These are phyloP conservation scores for Fagopyrum homotropicum DNA, from an alignment of 148 eudicot genomes.

Conservation along the genomic window DNA sequence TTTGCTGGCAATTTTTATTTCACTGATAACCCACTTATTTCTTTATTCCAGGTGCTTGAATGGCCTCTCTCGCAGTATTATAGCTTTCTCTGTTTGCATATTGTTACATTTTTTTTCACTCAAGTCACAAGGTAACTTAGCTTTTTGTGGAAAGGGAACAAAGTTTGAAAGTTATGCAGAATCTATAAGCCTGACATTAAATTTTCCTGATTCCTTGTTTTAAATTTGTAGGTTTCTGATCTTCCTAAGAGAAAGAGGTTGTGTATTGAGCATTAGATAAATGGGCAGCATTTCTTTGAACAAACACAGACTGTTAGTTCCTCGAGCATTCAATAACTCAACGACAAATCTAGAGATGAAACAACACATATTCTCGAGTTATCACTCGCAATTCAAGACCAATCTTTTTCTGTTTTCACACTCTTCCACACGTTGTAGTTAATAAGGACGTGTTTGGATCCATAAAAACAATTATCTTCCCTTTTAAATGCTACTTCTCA, in stretches of 20 bases:
- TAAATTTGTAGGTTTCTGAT: slow-evolving; percentile 43
- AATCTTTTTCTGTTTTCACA: no score
- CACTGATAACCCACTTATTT: no score
- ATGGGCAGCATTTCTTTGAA: slow-evolving; percentile 51
- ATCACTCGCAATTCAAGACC: background rate
- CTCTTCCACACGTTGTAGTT: background rate
- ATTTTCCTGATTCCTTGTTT: background rate
- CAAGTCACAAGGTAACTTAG: background rate
- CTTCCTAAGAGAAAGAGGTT: slow-evolving; percentile 84
- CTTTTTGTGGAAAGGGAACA: background rate
- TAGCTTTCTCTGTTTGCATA: background rate
- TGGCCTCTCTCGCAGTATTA: no score
- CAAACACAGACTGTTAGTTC: background rate
- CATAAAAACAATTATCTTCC: no score
- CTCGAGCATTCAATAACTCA: background rate
- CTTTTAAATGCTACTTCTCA: no score
- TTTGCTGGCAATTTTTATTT: no score
- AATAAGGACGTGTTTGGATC: no score
- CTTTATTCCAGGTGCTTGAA: no score
- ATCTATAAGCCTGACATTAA: background rate
- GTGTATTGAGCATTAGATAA: slow-evolving; percentile 74
- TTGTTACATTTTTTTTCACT: background rate
- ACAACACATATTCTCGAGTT: background rate
- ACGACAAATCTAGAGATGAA: background rate
- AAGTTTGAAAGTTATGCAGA: background rate